Conservation (phyloP, 345 rosid genomes). For the Populus nigra region DNA sequence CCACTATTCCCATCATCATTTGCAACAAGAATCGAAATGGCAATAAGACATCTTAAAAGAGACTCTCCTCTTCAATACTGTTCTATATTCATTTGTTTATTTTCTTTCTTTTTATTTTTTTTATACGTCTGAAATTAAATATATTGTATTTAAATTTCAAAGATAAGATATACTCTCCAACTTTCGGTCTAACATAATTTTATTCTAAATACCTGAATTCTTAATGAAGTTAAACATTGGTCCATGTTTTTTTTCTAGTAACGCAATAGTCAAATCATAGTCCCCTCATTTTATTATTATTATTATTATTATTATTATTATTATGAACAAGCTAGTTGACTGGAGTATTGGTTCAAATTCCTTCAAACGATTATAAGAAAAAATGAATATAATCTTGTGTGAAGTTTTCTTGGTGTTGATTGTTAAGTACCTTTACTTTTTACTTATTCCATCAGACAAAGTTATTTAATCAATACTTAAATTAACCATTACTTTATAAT, state of each 20-base stretch:
- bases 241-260: not conserved
- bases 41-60: slow-evolving; percentile 46
- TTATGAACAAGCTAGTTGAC: too few species aligned
- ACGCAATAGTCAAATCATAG: too few species aligned
- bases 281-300: too few species aligned
- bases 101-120: not conserved
- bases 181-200: not conserved
- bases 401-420: too few species aligned
- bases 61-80: not conserved
- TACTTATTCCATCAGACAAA: too few species aligned
- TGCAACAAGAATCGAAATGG: slow-evolving; percentile 33
- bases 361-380: too few species aligned
- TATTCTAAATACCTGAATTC: not conserved
- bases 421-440: too few species aligned
- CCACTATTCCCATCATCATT: slow-evolving; percentile 31
- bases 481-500: too few species aligned
- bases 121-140: not conserved
- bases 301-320: not conserved
- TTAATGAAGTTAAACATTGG: not conserved
- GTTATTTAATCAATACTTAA: too few species aligned
- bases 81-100: not conserved
- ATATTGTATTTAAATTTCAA: not conserved
- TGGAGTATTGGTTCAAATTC: too few species aligned
- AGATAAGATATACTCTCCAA: not conserved
- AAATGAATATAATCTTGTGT: too few species aligned